Evolutionary conservation across 2,329 filamentous ascomycete genomes (phyloP), one percentile per base, ranked within the genome.

Genomic region (Venturia carpophila): DNA sequence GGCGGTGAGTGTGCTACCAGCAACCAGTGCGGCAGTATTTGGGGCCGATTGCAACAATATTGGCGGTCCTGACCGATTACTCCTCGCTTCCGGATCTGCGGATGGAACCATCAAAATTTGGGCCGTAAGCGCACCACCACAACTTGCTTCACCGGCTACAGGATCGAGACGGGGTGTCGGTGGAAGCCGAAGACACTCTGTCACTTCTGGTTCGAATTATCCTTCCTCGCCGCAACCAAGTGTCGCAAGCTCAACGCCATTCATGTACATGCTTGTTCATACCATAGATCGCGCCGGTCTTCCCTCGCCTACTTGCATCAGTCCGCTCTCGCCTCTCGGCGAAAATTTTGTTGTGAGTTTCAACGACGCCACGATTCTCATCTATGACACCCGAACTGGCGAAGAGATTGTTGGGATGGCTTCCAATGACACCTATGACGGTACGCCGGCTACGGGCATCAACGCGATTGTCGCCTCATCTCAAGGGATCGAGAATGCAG

Each of bases 311-410:
- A 97, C 94, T 0, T 94, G 89, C 72, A 97, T 99, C 71, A 89
- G 89, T n/a, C 88, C 93, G 0, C 80, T 97, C n/a, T 90, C 90
- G 56, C 79, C 85, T 19, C 86, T 84, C 2, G 93, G 94, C 2
- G 90, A 95, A 71, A 89, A 87, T 5, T 97, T 99, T 75, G 91
- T 97, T 1, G 94, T 97, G 2, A 91, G 91, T 24, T 99, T 95
- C 75, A 86, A 90, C 0, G 92, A 99, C 75, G 91, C 93, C 1
- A 87, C 91, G 1, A 90, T 97, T 63, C 80, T 97, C 19, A 88
- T 97, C 21, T 99, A 93, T 75, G 92, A 97, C 74, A 97, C 93
- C 1, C 82, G 91, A 68, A 92, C 90, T 0, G 94, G 92, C 60
- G 94, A 97, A 75, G 91, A 96, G 72, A 85, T 97, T 47, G 91